phyloP scores from a whole-genome alignment of 106 monocot genomes.

The Dendrobium catenatum region DNA sequence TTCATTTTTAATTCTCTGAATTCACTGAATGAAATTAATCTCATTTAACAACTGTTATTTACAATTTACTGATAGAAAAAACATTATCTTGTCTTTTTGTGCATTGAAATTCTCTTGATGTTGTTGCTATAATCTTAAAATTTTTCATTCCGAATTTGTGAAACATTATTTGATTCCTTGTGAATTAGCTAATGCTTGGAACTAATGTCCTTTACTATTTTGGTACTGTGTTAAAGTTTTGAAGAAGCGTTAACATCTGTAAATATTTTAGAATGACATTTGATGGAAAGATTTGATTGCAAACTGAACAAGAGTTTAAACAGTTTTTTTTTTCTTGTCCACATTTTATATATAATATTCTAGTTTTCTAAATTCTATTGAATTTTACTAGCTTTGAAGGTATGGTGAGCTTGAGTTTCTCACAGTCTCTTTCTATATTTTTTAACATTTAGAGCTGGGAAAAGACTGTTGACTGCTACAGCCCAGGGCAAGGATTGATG shows the following conservation, averaged over 20 bases:
- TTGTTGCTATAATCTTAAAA: background rate
- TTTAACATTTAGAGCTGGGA: conserved; percentile 75
- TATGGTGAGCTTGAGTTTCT: background rate
- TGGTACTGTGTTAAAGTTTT: too few species aligned
- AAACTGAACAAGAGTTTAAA: too few species aligned
- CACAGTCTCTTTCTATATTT: background rate
- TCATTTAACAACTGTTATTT: background rate
- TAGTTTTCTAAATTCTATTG: background rate
- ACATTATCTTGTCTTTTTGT: background rate
- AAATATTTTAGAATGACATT: too few species aligned
- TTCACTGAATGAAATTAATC: background rate
- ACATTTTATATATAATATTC: too few species aligned
- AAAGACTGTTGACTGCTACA: conserved; percentile 95
- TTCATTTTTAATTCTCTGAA: background rate
- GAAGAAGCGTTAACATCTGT: too few species aligned
- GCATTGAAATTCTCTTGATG: background rate
- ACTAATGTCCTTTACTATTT: too few species aligned
- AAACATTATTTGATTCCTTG: background rate
- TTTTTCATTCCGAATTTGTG: background rate
- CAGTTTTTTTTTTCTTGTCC: too few species aligned
- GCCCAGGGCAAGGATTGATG: conserved; percentile 96
- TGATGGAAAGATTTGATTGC: too few species aligned
- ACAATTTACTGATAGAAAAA: background rate
- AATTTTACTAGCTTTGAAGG: background rate
- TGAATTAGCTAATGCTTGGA: background rate